phyloP scores from a whole-genome alignment of 2,329 filamentous ascomycete species.

The Fusarium dlaminii region DNA sequence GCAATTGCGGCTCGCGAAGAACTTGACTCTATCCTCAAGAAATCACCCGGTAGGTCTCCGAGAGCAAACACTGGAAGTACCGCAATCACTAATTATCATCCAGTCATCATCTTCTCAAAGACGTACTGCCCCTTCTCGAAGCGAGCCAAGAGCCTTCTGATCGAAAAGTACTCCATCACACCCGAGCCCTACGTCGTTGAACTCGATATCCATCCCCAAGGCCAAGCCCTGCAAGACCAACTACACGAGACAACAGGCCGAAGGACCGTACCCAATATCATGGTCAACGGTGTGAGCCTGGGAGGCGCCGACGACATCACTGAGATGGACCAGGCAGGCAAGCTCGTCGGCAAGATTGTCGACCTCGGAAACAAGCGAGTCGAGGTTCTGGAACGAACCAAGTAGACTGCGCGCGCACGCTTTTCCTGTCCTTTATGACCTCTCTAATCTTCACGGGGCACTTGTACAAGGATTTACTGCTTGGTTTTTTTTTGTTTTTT shows the following conservation, averaged over 20 bases:
- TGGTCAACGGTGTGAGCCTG: constrained; percentile 88
- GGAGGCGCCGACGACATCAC: constrained; percentile 90
- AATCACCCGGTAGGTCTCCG: constrained; percentile 75
- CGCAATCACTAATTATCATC: constrained; percentile 10
- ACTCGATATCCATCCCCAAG: constrained; percentile 83
- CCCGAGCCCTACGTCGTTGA: constrained; percentile 90
- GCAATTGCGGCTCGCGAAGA: constrained; percentile 74
- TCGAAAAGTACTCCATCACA: constrained; percentile 84
- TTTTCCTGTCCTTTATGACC: constrained; percentile 5
- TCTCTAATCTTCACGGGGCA: constrained; percentile 16
- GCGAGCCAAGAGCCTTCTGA: constrained; percentile 84
- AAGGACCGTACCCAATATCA: constrained; percentile 88
- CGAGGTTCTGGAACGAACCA: constrained; percentile 57
- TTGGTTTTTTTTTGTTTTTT: background rate
- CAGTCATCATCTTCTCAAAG: constrained; percentile 97
- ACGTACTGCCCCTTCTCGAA: constrained; percentile 89
- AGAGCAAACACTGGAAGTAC: background rate
- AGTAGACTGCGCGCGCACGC: background rate
- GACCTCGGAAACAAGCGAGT: constrained; percentile 76
- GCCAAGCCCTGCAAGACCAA: constrained; percentile 74
- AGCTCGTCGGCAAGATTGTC: constrained; percentile 76
- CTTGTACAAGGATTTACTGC: constrained; percentile 14
- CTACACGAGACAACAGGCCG: constrained; percentile 80
- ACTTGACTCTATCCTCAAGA: constrained; percentile 82
- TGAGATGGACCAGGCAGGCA: constrained; percentile 72